phyloP scores from a whole-genome alignment of 768 basidiomycete species.

The Boletus vermiculosoides region DNA sequence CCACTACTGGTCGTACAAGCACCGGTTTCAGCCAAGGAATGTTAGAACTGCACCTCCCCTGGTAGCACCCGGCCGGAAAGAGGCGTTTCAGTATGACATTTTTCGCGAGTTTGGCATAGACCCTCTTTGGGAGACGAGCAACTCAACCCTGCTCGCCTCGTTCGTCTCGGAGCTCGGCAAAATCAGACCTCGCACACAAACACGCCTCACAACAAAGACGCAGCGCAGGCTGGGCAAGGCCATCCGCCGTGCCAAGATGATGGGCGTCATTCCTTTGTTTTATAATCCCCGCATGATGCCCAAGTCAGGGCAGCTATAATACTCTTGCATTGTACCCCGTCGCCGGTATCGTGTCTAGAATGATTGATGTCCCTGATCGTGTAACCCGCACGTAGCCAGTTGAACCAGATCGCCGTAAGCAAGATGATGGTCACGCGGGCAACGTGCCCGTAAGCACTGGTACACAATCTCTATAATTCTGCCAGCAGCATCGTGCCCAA shows the following conservation, averaged over 20 bases:
- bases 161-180: slow-evolving; percentile 78
- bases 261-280: slow-evolving; percentile 75
- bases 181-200: slow-evolving; percentile 67
- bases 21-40: slow-evolving; percentile 30
- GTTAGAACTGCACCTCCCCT: slow-evolving; percentile 33
- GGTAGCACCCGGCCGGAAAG: slow-evolving; percentile 55
- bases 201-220: slow-evolving; percentile 70
- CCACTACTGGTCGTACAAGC: slow-evolving; percentile 40
- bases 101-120: slow-evolving; percentile 73
- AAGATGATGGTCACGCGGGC: slow-evolving; percentile 1
- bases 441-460: background rate
- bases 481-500: slow-evolving; percentile 93
- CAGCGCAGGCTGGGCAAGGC: slow-evolving; percentile 83
- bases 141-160: slow-evolving; percentile 53
- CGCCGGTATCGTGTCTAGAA: background rate
- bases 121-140: slow-evolving; percentile 66
- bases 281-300: slow-evolving; percentile 31
- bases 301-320: slow-evolving; percentile 13
- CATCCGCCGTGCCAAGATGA: slow-evolving; percentile 84
- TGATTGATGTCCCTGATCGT: slow-evolving; percentile 10
- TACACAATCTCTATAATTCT: slow-evolving; percentile 58
- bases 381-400: background rate
- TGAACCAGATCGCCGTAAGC: background rate
- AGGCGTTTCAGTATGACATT: slow-evolving; percentile 59
- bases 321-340: background rate